phyloP scores from a whole-genome alignment of 78 protist species.

The Polysphondylium violaceum region DNA sequence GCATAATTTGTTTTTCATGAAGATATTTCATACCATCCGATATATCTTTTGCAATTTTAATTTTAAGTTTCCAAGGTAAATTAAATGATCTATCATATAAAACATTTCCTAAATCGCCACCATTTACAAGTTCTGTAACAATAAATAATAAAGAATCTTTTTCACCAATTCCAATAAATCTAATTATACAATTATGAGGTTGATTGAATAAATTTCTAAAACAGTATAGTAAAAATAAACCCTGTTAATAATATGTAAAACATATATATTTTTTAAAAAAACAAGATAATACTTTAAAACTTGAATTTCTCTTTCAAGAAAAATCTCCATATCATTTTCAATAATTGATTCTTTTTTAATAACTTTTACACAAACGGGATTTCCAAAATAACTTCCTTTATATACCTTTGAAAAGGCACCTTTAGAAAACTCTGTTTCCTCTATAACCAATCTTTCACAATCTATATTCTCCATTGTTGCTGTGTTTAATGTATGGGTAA shows the following conservation, averaged over 20 bases:
- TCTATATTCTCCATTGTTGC: constrained; percentile 41
- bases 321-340: constrained; percentile 35
- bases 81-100: constrained; percentile 17
- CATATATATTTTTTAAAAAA: neutral
- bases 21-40: constrained; percentile 67
- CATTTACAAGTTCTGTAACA: constrained; percentile 58
- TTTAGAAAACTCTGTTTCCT: constrained; percentile 69
- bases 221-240: neutral
- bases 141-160: constrained; percentile 59
- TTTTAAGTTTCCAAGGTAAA: constrained; percentile 51
- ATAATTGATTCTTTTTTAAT: constrained; percentile 46
- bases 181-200: constrained; percentile 48
- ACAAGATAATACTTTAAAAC: constrained; percentile 26
- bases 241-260: neutral
- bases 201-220: constrained; percentile 54
- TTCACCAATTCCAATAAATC: constrained; percentile 69
- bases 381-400: constrained; percentile 57
- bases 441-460: constrained; percentile 30
- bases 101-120: constrained; percentile 62
- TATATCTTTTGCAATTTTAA: constrained; percentile 54
- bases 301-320: constrained; percentile 59
- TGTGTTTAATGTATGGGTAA: no score
- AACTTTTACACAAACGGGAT: constrained; percentile 75
- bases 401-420: constrained; percentile 75
- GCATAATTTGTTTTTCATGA: constrained; percentile 62